Evolutionary conservation across 441 rosid genomes (phyloP).

Genomic region (Codiaeum variegatum): DNA sequence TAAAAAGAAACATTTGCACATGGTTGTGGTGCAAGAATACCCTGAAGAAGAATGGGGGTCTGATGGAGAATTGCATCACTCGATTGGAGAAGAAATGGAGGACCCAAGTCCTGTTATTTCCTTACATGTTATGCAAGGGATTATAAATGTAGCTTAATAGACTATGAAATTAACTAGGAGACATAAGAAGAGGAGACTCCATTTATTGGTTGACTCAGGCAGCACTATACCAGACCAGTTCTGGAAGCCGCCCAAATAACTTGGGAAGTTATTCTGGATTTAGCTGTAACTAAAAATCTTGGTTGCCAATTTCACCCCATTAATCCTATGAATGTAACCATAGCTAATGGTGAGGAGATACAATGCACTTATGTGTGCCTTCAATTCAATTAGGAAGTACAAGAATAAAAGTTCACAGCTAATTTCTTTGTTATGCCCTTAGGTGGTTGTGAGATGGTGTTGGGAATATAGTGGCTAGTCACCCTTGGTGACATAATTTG

Average conservation of each 20-base stretch:
- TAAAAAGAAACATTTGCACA: too few relatives aligned
- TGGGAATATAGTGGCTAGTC: background rate
- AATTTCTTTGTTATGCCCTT: background rate
- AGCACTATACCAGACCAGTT: too few relatives aligned
- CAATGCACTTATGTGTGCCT: background rate
- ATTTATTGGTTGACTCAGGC: background rate
- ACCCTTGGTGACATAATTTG: background rate
- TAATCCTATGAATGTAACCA: background rate
- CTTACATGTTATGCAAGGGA: background rate
- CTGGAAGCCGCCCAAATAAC: too few relatives aligned
- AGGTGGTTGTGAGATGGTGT: background rate
- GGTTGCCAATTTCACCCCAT: background rate
- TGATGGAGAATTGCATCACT: background rate
- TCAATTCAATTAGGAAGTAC: background rate
- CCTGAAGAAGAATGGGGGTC: background rate
- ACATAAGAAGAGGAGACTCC: background rate
- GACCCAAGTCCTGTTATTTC: background rate
- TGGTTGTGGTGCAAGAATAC: background rate
- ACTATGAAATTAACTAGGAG: background rate
- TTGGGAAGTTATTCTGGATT: background rate
- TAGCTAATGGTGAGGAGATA: background rate
- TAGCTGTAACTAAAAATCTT: background rate
- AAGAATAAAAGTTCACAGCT: background rate
- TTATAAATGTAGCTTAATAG: background rate
- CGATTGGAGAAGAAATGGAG: background rate